Percentiles rank a stretch among this genome's conserved stretches.
Evolutionary conservation across 441 rosid genomes (phyloP).

Genomic region (Corymbia calophylla): DNA sequence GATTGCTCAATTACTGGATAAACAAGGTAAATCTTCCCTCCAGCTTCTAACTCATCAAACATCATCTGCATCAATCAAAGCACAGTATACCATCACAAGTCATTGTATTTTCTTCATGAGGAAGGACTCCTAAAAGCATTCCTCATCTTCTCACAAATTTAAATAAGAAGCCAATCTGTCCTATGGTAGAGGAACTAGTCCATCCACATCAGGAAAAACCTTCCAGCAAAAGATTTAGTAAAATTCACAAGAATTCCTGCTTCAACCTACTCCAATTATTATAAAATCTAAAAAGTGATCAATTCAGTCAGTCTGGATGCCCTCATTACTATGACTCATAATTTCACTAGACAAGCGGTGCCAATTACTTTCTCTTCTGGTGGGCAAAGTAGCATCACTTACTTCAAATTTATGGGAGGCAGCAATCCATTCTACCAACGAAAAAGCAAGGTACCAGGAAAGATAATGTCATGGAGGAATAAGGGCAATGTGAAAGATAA

Average conservation of each 20-base stretch:
- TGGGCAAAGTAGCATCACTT: not conserved
- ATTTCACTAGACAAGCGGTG: not conserved
- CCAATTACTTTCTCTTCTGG: not conserved
- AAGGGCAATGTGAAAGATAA: not conserved
- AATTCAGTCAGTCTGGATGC: not conserved
- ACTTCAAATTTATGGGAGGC: not conserved
- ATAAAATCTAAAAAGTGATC: not conserved
- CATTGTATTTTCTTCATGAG: not conserved
- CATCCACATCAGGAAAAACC: not conserved
- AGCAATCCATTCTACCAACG: not conserved
- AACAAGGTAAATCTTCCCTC: conserved; percentile 77
- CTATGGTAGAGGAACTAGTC: not conserved
- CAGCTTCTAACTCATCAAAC: conserved; percentile 57
- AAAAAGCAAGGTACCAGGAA: not conserved
- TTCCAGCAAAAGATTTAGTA: not conserved
- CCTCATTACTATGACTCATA: not conserved
- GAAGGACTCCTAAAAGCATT: not conserved
- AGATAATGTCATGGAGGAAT: not conserved
- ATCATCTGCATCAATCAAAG: conserved; percentile 51
- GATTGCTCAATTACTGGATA: conserved; percentile 90
- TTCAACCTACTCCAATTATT: not conserved
- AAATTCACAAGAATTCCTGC: not conserved
- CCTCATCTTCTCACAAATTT: not conserved
- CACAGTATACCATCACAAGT: not conserved
- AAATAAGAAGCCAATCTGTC: not conserved